Evolutionary conservation across 805 yeast species (phyloP).

Genomic region (Brettanomyces anomalus): DNA sequence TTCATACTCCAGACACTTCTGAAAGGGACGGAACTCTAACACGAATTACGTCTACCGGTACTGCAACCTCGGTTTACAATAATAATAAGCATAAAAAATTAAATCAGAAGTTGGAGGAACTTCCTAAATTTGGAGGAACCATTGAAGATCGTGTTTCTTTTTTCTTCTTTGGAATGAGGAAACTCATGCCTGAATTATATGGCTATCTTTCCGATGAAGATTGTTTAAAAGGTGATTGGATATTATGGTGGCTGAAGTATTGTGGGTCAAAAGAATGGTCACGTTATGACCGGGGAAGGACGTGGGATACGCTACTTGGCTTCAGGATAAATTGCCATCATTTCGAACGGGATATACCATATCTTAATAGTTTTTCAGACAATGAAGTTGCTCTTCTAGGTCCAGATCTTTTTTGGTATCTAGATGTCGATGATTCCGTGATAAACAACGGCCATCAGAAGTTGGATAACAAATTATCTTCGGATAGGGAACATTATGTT

Average conservation of each 20-base stretch:
- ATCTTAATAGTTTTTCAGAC: slow-evolving; percentile 13
- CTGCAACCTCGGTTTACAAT: slow-evolving; percentile 1
- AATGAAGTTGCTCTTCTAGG: slow-evolving; percentile 30
- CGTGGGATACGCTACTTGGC: slow-evolving; percentile 84
- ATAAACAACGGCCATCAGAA: slow-evolving; percentile 2
- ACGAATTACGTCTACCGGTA: background rate
- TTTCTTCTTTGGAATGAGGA: slow-evolving; percentile 55
- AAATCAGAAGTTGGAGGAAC: slow-evolving; percentile 15
- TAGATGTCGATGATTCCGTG: slow-evolving; percentile 19
- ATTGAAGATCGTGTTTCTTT: slow-evolving; percentile 59
- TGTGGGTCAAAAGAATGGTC: slow-evolving; percentile 83
- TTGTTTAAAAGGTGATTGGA: slow-evolving; percentile 74
- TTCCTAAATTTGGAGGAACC: slow-evolving; percentile 41
- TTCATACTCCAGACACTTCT: slow-evolving; percentile 59
- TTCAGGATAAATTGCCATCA: slow-evolving; percentile 42
- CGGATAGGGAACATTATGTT: background rate
- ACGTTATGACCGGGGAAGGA: slow-evolving; percentile 69
- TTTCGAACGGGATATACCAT: slow-evolving; percentile 17
- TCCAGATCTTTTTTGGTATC: slow-evolving; percentile 58
- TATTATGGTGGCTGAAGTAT: slow-evolving; percentile 91
- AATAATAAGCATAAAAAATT: slow-evolving; percentile 1
- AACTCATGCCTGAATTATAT: slow-evolving; percentile 65
- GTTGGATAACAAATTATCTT: slow-evolving; percentile 3
- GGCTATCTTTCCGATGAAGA: slow-evolving; percentile 75
- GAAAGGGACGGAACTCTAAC: background rate